Conservation (phyloP, 768 basidiomycete species). For the Flagelloscypha sp. region DNA sequence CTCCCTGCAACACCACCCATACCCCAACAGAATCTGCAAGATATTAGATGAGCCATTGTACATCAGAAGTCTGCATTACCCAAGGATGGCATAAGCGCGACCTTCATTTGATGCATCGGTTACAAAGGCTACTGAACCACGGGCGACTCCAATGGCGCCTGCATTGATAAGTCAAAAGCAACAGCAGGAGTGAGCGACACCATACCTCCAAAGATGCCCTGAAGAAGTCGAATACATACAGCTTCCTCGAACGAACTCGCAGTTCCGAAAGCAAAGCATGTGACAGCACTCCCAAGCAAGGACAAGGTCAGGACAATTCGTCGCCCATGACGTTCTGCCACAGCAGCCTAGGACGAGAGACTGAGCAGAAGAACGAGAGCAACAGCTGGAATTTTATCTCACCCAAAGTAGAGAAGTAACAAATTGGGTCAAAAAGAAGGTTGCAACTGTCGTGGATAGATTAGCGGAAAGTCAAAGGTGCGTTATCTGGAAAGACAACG, state of each 20-base stretch:
- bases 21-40: constrained; percentile 82
- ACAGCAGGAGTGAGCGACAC: no score
- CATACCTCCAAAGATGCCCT: constrained; percentile 87
- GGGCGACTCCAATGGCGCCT: constrained; percentile 93
- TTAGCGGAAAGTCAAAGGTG: constrained; percentile 1
- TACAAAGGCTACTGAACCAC: constrained; percentile 78
- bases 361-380: constrained; percentile 10
- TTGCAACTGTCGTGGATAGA: constrained; percentile 44
- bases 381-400: constrained; percentile 12
- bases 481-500: constrained; percentile 16
- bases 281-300: constrained; percentile 76
- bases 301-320: constrained; percentile 80
- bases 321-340: constrained; percentile 85
- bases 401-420: constrained; percentile 92
- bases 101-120: constrained; percentile 92
- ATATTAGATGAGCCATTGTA: constrained; percentile 3
- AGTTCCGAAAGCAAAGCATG: constrained; percentile 73
- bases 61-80: constrained; percentile 31
- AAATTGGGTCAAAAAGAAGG: constrained; percentile 94
- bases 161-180: no score
- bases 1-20: constrained; percentile 91
- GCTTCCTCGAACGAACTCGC: constrained; percentile 71
- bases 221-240: constrained; percentile 76
- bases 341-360: constrained; percentile 57
- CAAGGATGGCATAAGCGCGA: constrained; percentile 88